Percentiles rank a stretch among this genome's conserved stretches.
phyloP scores from a whole-genome alignment of 2,329 filamentous ascomycete genomes.

The Diaporthe sp. region DNA sequence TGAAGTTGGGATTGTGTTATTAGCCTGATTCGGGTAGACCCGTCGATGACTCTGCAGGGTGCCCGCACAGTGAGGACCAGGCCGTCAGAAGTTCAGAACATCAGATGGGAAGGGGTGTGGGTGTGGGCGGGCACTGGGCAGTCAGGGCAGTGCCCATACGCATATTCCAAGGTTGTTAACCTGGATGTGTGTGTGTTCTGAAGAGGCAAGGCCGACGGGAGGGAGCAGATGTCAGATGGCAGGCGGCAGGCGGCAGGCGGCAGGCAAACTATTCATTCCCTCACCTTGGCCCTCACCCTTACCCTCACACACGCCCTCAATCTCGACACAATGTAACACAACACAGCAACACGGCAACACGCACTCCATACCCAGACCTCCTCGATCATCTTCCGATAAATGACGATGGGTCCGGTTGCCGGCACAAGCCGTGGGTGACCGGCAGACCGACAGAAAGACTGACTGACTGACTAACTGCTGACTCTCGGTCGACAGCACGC shows the following conservation, averaged over 20 bases:
- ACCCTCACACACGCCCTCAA: neutral
- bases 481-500: neutral
- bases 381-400: conserved; percentile 17
- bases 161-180: too few relatives aligned
- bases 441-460: neutral
- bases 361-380: neutral
- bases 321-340: neutral
- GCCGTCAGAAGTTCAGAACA: neutral
- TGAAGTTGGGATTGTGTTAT: conserved; percentile 24
- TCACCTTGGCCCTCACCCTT: neutral
- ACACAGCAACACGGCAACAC: neutral
- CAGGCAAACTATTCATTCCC: neutral
- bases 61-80: conserved; percentile 13
- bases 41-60: conserved; percentile 18
- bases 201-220: neutral
- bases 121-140: neutral
- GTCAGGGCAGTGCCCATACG: too few relatives aligned
- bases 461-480: neutral
- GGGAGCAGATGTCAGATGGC: neutral
- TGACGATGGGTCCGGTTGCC: neutral
- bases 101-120: neutral
- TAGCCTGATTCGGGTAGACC: conserved; percentile 31
- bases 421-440: neutral
- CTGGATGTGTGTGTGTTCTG: neutral
- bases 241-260: neutral